Conservation (phyloP, 2,329 filamentous ascomycete genomes). For the Verticillium alfalfae region DNA sequence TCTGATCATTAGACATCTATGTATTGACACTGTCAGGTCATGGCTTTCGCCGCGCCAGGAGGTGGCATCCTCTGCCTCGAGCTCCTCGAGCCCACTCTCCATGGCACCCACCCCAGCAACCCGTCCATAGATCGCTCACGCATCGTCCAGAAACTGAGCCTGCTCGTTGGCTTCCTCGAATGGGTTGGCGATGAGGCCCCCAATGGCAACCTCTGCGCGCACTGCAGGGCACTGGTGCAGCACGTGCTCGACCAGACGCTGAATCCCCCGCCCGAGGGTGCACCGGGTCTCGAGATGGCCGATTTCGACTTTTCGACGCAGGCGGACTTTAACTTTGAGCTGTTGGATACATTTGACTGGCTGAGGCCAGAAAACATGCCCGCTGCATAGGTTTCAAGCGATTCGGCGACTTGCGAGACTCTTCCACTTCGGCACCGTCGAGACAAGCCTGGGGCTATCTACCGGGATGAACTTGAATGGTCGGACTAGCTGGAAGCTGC, state of each 20-base stretch:
- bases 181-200: conserved; percentile 43
- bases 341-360: conserved; percentile 45
- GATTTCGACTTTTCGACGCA: conserved; percentile 26
- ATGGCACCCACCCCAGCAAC: conserved; percentile 21
- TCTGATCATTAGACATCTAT: neutral
- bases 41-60: conserved; percentile 43
- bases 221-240: conserved; percentile 42
- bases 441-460: too few relatives aligned
- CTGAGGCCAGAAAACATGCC: conserved; percentile 18
- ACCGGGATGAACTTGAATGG: too few relatives aligned
- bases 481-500: too few relatives aligned
- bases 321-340: conserved; percentile 38
- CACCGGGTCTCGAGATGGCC: conserved; percentile 12
- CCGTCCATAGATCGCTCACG: conserved; percentile 35
- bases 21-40: conserved; percentile 26
- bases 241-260: conserved; percentile 39
- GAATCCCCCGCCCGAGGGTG: conserved; percentile 9
- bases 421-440: too few relatives aligned
- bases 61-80: conserved; percentile 46
- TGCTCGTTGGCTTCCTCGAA: conserved; percentile 44
- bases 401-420: neutral
- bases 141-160: conserved; percentile 45
- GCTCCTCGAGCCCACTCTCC: conserved; percentile 25
- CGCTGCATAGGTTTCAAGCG: neutral
- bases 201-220: conserved; percentile 40